Base-by-base conservation (phyloP, 495 filamentous ascomycete genomes). In the Pyrenula massariospora region DNA sequence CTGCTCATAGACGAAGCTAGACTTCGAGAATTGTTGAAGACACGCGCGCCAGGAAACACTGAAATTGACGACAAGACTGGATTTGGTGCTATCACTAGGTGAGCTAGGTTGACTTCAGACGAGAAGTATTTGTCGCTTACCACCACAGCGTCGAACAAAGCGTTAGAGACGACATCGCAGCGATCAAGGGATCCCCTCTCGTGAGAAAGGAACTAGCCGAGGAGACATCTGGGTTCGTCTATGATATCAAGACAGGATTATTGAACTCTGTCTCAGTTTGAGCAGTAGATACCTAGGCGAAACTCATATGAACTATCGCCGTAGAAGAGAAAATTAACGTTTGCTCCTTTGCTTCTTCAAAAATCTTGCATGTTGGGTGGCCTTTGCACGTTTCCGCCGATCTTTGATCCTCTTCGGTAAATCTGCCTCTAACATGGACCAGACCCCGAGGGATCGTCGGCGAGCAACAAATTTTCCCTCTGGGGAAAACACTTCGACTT, bases 401-500 rank as follows among this genome's bases (percentile, higher is more conserved):
- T 42, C 31, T 42, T 15, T 42, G 31, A 42, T 42, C 8, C 54
- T 59, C 23, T 23, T 48, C 24, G 49, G n/a, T 20, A 76, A 54
- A 60, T 79, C 31, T 42, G 31, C 31, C 31, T 42, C 8, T 42
- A 42, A 15, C 15, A 5, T 5, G 15, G 31, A 5, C 83, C 83
- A 93, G 42, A 79, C 88, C 60, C 86, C 84, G 73, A 98, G 86
- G 1, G 90, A 85, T 59, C 60, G 66, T 47, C 93, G 76, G 2
- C 70, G 66, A 2, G 77, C 85, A 24, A 97, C 74, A 59, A 86
- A 88, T 66, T 80, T 81, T 1, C 93, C 93, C 48, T 90, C 77
- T 0, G 94, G 93, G 47, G 78, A 88, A 62, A 85, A 95, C 1
- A 97, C 81, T 59, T 97, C 93, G 3, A 99, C 75, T 20, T 81